Evolutionary conservation across 106 monocot genomes (phyloP).

Genomic region (Amphibolis antarctica): DNA sequence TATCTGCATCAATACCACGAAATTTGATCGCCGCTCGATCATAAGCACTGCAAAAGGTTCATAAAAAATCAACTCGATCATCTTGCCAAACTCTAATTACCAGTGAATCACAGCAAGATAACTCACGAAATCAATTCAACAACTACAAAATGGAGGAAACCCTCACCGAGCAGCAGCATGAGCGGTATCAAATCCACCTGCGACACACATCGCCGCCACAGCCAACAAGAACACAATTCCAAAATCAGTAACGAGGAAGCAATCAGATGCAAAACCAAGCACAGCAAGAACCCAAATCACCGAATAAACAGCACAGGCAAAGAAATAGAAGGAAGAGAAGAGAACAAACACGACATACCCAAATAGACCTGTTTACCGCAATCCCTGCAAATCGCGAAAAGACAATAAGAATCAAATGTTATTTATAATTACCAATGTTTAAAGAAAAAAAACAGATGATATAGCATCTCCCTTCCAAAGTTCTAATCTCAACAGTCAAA

Average conservation of each 20-base stretch:
- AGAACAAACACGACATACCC: conserved; percentile 20
- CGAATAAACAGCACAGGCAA: neutral
- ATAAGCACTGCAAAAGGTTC: conserved; percentile 25
- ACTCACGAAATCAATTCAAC: neutral
- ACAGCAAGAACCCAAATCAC: neutral
- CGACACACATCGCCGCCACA: neutral
- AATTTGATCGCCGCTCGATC: conserved; percentile 48
- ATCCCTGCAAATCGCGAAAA: conserved; percentile 39
- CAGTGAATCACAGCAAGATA: too few species aligned
- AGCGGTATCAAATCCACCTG: conserved; percentile 79
- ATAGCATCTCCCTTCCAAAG: neutral
- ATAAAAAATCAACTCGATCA: neutral
- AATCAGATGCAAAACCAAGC: neutral
- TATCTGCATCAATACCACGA: conserved; percentile 38
- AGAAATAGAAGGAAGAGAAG: neutral
- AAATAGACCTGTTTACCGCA: conserved; percentile 81
- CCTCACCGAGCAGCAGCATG: conserved; percentile 51
- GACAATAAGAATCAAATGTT: neutral
- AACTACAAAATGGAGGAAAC: neutral
- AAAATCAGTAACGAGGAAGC: neutral
- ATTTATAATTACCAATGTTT: too few species aligned
- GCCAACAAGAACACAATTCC: neutral
- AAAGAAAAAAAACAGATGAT: neutral
- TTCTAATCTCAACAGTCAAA: neutral
- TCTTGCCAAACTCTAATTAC: too few species aligned